Conservation (phyloP, 2,329 filamentous ascomycete species). For the Fusarium nurragi region DNA sequence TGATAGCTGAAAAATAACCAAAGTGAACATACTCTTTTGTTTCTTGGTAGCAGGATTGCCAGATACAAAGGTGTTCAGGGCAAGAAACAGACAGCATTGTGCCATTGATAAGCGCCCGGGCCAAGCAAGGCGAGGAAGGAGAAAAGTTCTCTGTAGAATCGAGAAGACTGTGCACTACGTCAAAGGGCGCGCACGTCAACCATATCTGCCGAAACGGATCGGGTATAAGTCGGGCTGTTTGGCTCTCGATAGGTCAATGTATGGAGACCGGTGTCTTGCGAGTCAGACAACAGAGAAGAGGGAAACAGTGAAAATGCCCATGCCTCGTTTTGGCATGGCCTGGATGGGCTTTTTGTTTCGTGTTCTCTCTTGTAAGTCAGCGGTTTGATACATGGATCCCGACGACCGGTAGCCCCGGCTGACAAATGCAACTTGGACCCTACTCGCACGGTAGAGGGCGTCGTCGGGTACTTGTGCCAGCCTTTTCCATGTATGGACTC, state of each 20-base stretch:
- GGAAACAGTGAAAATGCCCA: neutral
- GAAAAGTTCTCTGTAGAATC: neutral
- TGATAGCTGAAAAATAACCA: neutral
- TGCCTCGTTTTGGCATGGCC: slow-evolving; percentile 28
- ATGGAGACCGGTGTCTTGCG: neutral
- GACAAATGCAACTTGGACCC: slow-evolving; percentile 40
- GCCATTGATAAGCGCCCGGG: slow-evolving; percentile 3
- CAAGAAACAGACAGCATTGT: neutral
- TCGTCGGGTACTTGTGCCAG: slow-evolving; percentile 2
- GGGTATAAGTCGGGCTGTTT: slow-evolving; percentile 15
- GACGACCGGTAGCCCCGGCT: slow-evolving; percentile 33
- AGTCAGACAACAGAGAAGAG: slow-evolving; percentile 17
- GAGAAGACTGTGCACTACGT: slow-evolving; percentile 22
- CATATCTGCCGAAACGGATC: slow-evolving; percentile 26
- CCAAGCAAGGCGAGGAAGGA: neutral
- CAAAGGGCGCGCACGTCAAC: slow-evolving; percentile 43
- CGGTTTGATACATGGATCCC: slow-evolving; percentile 14
- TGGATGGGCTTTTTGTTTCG: slow-evolving; percentile 29
- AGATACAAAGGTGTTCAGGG: neutral
- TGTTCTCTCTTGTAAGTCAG: slow-evolving; percentile 21
- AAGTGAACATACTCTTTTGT: neutral
- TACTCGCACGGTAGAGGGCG: slow-evolving; percentile 31
- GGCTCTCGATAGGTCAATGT: neutral
- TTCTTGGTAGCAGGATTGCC: neutral
- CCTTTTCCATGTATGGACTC: slow-evolving; percentile 11